Conservation (phyloP, 1,139 yeast genomes). For the Tardiomyces digboiensis region DNA sequence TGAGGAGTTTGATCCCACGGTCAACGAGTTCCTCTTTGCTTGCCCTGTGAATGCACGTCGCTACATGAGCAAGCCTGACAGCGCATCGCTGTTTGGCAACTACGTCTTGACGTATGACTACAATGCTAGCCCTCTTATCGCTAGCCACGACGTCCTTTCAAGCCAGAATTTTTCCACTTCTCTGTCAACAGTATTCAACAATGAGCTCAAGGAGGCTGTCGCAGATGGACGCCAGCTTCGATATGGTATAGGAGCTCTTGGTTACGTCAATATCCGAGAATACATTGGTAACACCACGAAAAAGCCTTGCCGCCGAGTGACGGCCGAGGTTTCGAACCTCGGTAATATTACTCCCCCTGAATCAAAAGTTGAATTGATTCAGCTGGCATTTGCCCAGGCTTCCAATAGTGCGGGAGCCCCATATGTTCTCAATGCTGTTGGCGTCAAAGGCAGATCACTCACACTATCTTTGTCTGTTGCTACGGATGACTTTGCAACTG, state of each 20-base stretch:
- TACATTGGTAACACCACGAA: conserved; percentile 4
- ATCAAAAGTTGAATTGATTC: conserved; percentile 2
- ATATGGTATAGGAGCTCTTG: conserved; percentile 10
- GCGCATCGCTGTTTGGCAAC: conserved; percentile 8
- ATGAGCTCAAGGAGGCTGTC: conserved; percentile 3
- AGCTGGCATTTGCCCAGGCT: conserved; percentile 9
- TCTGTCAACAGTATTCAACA: conserved; percentile 1
- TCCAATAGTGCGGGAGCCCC: conserved; percentile 7
- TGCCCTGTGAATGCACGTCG: conserved; percentile 15
- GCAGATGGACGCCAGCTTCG: conserved; percentile 4
- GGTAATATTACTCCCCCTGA: conserved; percentile 8
- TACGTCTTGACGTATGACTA: conserved; percentile 9
- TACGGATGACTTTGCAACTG: no score
- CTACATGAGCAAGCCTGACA: conserved; percentile 2
- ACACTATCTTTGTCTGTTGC: conserved; percentile 6
- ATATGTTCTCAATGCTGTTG: conserved; percentile 7
- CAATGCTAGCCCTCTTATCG: conserved; percentile 1
- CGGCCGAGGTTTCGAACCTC: conserved; percentile 15
- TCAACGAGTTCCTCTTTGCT: conserved; percentile 6
- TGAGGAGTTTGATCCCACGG: conserved; percentile 3
- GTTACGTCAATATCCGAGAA: conserved; percentile 7
- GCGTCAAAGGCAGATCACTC: conserved; percentile 7
- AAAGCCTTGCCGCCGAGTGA: conserved; percentile 5
- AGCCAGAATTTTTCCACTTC: background rate
- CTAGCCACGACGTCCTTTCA: background rate